Base-by-base conservation (phyloP, 2,329 filamentous ascomycete species). In the Atkinsonella hypoxylon region DNA sequence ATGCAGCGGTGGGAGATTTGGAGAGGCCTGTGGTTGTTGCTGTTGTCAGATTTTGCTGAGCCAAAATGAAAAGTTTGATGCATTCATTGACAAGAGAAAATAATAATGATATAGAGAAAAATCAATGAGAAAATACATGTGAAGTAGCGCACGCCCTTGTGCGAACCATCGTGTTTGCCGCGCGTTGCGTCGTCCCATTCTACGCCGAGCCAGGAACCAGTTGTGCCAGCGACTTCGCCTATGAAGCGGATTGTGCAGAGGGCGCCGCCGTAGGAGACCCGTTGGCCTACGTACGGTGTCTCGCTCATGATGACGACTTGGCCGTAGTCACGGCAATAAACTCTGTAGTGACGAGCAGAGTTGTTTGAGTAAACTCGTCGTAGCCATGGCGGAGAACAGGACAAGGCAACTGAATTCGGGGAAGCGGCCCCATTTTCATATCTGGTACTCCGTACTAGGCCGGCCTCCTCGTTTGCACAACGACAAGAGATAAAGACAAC, bases 161-260 rank as follows among this genome's bases (percentile, higher is more conserved):
- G 82, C 54, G 84, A 82, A 53, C 93, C 93, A 61, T 91, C 80
- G 68, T 98, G 90, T 72, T 96, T 97, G 54, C 93, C 93, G 60
- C 90, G 78, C 38, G 74, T 76, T 51, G 82, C 72, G 65, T 96
- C 87, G 68, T 97, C 91, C 93, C 93, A 98, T 76, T 98, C 93
- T 45, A 97, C 88, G 45, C 93, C 93, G 34, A 97, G 77, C 90
- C 91, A 97, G 55, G 77, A 73, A 46, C 89, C 87, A 42, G 78
- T 75, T 9, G 89, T 90, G 57, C 85, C 87, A 47, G 79, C 75
- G 8, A 97, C 85, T 34, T 77, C 67, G 43, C 93, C 93, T 54
- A 87, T 70, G 63, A 90, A 97, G 54, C 89, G 83, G 52, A 97
- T 77, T 1, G 91, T 97, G 68, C 90, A 95, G 41, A 86, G 69